Evolutionary conservation across 2,329 filamentous ascomycete species (phyloP).

Genomic region (Neoscytalidium dimidiatum): DNA sequence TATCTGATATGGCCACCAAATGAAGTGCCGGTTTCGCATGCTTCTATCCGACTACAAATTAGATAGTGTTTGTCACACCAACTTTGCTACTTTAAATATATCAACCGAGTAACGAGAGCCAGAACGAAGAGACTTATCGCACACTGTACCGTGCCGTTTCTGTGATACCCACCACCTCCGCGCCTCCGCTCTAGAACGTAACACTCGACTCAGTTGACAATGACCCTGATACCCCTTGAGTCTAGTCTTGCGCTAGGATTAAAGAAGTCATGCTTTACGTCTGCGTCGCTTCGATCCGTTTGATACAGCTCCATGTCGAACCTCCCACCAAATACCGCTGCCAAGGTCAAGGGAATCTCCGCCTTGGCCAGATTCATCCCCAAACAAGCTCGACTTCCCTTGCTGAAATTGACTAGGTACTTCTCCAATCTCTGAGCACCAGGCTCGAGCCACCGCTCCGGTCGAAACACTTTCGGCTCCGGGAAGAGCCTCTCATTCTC

Average conservation of each 20-base stretch:
- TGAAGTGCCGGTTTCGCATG: no score
- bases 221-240: constrained; percentile 22
- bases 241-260: constrained; percentile 19
- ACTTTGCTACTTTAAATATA: no score
- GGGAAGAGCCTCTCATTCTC: constrained; percentile 24
- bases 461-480: constrained; percentile 22
- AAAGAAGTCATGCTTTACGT: constrained; percentile 23
- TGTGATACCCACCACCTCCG: no score
- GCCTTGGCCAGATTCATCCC: constrained; percentile 21
- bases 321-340: constrained; percentile 4
- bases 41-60: no score
- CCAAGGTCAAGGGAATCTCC: constrained; percentile 11
- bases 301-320: constrained; percentile 17
- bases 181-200: no score
- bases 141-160: no score
- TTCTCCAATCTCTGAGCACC: constrained; percentile 24
- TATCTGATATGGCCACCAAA: no score
- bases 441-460: constrained; percentile 25
- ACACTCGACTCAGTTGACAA: neutral
- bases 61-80: no score
- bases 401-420: constrained; percentile 23
- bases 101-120: no score
- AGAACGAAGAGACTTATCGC: no score
- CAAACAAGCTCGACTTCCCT: constrained; percentile 24
- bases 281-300: constrained; percentile 22